A percentile compares a stretch with the other conserved stretches of the same genome.
phyloP scores from a whole-genome alignment of 805 yeast genomes.

The Nadsonia fulvescens region DNA sequence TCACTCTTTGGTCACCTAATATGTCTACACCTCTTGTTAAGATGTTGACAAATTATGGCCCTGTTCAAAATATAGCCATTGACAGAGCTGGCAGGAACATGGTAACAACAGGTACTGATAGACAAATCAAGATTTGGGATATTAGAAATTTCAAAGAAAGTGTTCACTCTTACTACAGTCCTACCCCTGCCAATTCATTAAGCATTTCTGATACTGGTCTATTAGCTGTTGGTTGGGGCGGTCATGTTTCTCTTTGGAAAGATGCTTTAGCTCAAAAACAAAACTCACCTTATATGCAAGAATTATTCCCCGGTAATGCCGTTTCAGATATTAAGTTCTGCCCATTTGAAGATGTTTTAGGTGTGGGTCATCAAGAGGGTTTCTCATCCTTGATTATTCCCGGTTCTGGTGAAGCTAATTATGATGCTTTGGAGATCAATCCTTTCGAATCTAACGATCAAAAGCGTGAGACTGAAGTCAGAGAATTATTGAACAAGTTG shows the following conservation, averaged over 20 bases:
- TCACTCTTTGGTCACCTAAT: constrained; percentile 84
- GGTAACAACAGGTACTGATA: constrained; percentile 86
- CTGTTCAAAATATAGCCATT: constrained; percentile 66
- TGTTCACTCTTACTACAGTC: constrained; percentile 41
- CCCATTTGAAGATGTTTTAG: constrained; percentile 93
- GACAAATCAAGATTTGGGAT: constrained; percentile 81
- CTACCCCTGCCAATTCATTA: constrained; percentile 70
- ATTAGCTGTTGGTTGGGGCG: constrained; percentile 85
- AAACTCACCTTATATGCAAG: constrained; percentile 71
- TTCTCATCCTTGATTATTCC: constrained; percentile 79
- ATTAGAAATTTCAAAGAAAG: constrained; percentile 64
- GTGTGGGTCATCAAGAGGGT: constrained; percentile 68
- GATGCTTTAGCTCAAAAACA: constrained; percentile 36
- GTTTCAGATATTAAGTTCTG: constrained; percentile 55
- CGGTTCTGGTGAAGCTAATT: constrained; percentile 96
- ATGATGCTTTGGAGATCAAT: constrained; percentile 80
- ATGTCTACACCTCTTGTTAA: constrained; percentile 74
- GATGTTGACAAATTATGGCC: constrained; percentile 67
- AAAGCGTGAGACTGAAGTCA: constrained; percentile 85
- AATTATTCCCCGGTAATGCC: constrained; percentile 53
- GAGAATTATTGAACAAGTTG: constrained; percentile 67
- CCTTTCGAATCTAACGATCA: constrained; percentile 86
- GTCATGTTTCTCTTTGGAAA: constrained; percentile 89
- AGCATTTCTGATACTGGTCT: constrained; percentile 78
- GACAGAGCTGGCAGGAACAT: constrained; percentile 87